phyloP scores from a whole-genome alignment of 805 yeast genomes.

The Wickerhamiella spandovensis region DNA sequence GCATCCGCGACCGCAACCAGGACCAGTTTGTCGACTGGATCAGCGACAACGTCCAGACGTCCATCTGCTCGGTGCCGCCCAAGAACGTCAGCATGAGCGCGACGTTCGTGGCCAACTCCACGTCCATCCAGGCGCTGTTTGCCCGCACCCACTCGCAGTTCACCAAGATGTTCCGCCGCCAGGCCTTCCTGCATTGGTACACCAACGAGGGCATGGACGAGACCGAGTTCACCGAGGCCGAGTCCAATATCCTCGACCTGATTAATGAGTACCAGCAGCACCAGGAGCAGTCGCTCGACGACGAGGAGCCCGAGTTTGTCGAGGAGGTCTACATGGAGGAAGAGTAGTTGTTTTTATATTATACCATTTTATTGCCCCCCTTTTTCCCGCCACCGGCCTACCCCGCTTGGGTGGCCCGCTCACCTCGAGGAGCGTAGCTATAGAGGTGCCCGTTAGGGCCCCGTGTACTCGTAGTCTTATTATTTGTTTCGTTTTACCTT shows the following conservation, averaged over 20 bases:
- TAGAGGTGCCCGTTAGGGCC: too few species aligned
- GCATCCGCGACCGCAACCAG: slow-evolving; percentile 68
- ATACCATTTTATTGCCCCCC: background rate
- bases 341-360: background rate
- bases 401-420: too few species aligned
- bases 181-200: slow-evolving; percentile 95
- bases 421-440: too few species aligned
- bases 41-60: slow-evolving; percentile 89
- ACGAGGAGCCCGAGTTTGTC: slow-evolving; percentile 6
- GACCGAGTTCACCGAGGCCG: slow-evolving; percentile 88
- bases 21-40: slow-evolving; percentile 90
- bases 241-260: slow-evolving; percentile 78
- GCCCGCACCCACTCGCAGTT: slow-evolving; percentile 83
- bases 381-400: too few species aligned
- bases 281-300: slow-evolving; percentile 68
- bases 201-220: slow-evolving; percentile 94
- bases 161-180: slow-evolving; percentile 82
- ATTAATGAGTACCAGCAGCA: slow-evolving; percentile 86
- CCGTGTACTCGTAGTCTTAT: too few species aligned
- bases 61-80: slow-evolving; percentile 86
- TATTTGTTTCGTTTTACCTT: too few species aligned
- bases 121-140: slow-evolving; percentile 83
- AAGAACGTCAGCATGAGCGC: slow-evolving; percentile 78
- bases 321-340: slow-evolving; percentile 7
- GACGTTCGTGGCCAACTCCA: slow-evolving; percentile 85